Evolutionary conservation across 2,329 filamentous ascomycete species (phyloP), one percentile per base, ranked within the genome.

Genomic region (Cercospora citrullina): DNA sequence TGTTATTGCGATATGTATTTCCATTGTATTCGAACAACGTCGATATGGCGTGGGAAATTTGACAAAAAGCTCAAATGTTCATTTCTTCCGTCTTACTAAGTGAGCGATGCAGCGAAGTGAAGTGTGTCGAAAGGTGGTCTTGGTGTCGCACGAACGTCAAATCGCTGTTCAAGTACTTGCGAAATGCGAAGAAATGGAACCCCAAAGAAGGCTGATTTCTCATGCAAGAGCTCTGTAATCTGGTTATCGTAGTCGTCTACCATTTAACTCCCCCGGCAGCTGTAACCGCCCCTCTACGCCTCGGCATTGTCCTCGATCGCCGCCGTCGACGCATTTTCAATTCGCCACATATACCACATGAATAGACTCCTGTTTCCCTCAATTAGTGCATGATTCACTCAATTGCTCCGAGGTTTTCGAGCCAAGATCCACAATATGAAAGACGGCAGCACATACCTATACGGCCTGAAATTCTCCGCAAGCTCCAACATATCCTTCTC

Each of bases 281-380:
- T n/a, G 33, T 39, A n/a, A 39, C 7, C 5, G 33, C 14, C 5
- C 30, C 18, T 14, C 51, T 26, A 61, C n/a, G 28, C 26, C 30
- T 65, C 63, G 2, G 58, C 66, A 62, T 73, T 72, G 51, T 74
- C 67, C 59, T 74, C 66, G 1, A 74, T 67, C 28, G 72, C 72
- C 12, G 55, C 59, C 1, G 70, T 68, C 45, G 73, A 63, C n/a
- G 72, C 69, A 28, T 73, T 69, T 53, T 73, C 72, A 14, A 73
- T 71, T 26, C 72, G 85, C 94, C 94, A 97, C 91, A 97, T 96
- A 78, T 96, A 96, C 94, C 94, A 97, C 94, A 97, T 97, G 76
- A 97, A 97, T 53, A 97, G 78, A 74, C 90, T 95, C 76, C 94
- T 90, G 63, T 26, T 26, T 5, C 51, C 3, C 28, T 28, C 58